Evolutionary conservation across 148 eudicot species (phyloP).

Genomic region (Vaccinium macrocarpon): DNA sequence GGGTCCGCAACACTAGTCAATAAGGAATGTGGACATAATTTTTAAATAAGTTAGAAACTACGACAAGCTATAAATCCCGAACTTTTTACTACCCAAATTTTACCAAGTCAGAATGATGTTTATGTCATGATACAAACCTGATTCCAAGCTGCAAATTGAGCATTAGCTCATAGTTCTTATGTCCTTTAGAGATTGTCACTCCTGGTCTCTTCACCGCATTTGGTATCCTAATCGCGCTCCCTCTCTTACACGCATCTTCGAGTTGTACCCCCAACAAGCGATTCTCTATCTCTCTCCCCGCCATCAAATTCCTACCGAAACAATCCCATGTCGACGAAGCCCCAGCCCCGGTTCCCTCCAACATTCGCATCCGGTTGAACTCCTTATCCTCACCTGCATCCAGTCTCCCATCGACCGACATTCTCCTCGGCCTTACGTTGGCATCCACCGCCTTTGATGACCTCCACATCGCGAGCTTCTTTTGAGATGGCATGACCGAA

Average conservation of each 20-base stretch:
- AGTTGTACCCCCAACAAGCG: constrained; percentile 30
- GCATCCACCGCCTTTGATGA: constrained; percentile 46
- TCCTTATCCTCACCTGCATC: constrained; percentile 38
- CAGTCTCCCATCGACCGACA: constrained; percentile 75
- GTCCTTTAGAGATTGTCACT: constrained; percentile 71
- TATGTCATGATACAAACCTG: constrained; percentile 35
- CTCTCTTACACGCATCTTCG: constrained; percentile 31
- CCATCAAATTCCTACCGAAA: constrained; percentile 31
- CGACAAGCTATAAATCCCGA: background rate
- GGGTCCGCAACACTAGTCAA: background rate
- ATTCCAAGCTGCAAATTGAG: constrained; percentile 87
- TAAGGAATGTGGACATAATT: background rate
- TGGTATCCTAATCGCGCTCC: constrained; percentile 61
- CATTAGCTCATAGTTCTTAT: constrained; percentile 90
- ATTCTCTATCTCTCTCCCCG: constrained; percentile 23
- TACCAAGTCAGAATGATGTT: background rate
- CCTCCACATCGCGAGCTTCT: constrained; percentile 75
- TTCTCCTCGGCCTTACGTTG: constrained; percentile 49
- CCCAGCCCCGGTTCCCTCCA: constrained; percentile 36
- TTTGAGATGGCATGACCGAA: constrained; percentile 70
- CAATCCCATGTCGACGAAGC: constrained; percentile 1
- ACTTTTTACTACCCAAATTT: background rate
- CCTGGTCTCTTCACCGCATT: constrained; percentile 75
- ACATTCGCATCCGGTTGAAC: constrained; percentile 31
- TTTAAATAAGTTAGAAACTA: background rate